A percentile compares a stretch with the other conserved stretches of the same genome.
phyloP scores from a whole-genome alignment of 306 rosid species.

The Phaseolus lunatus region DNA sequence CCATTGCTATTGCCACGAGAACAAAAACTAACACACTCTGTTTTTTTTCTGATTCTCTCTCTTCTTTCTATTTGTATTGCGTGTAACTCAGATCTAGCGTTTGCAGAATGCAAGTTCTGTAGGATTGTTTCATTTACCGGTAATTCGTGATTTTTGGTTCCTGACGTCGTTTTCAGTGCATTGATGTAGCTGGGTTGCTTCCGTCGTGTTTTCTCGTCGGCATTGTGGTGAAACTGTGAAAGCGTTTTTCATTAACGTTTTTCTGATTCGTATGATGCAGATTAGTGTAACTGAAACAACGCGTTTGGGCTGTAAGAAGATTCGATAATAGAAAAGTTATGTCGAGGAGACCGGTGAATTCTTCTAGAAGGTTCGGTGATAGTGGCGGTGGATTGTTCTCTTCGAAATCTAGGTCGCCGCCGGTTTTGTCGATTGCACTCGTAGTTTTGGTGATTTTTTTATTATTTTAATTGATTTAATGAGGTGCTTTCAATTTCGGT shows the following conservation, averaged over 20 bases:
- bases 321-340: conserved; percentile 39
- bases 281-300: background rate
- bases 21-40: background rate
- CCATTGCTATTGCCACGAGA: background rate
- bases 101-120: conserved; percentile 43
- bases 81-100: conserved; percentile 47
- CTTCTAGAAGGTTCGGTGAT: conserved; percentile 66
- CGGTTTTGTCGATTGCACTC: conserved; percentile 57
- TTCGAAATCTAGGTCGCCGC: conserved; percentile 60
- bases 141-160: conserved; percentile 20
- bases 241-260: background rate
- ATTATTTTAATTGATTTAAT: background rate
- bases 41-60: conserved; percentile 12
- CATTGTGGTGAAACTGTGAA: background rate
- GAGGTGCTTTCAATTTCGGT: background rate
- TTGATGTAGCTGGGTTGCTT: background rate
- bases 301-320: background rate
- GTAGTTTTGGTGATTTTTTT: conserved; percentile 50
- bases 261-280: conserved; percentile 31
- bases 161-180: background rate
- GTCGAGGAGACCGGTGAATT: conserved; percentile 69
- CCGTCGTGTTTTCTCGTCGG: background rate
- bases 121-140: conserved; percentile 36
- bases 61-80: conserved; percentile 4
- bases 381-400: conserved; percentile 51